A percentile compares a stretch with the other conserved stretches of the same genome.
phyloP scores from a whole-genome alignment of 768 basidiomycete genomes.

The Amanita thiersii region DNA sequence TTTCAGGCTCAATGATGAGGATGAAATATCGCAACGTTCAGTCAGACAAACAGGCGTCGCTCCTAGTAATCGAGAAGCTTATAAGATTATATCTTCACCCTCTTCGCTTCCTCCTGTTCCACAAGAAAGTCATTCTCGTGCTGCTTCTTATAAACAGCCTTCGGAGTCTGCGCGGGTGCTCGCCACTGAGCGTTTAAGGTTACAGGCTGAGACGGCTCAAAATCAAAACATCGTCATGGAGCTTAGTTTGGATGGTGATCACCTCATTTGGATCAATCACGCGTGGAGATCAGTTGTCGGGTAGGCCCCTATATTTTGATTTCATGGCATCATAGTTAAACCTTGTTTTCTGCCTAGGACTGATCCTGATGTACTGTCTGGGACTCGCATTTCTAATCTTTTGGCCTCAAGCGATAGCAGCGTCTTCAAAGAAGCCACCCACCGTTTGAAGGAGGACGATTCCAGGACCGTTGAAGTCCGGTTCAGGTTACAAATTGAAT shows the following conservation, averaged over 20 bases:
- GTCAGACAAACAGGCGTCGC: conserved; percentile 41
- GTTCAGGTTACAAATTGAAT: conserved; percentile 78
- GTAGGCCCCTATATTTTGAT: conserved; percentile 34
- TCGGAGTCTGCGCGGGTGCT: conserved; percentile 76
- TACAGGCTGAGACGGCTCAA: conserved; percentile 92
- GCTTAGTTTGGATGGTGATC: conserved; percentile 87
- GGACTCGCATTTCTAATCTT: conserved; percentile 73
- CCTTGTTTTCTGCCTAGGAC: conserved; percentile 38
- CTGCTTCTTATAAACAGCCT: conserved; percentile 35
- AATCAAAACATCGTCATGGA: conserved; percentile 96
- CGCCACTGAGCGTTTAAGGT: conserved; percentile 78
- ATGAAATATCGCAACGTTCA: conserved; percentile 43
- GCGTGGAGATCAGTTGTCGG: conserved; percentile 91
- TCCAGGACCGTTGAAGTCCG: conserved; percentile 90
- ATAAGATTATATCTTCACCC: conserved; percentile 37
- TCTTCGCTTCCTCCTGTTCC: conserved; percentile 22
- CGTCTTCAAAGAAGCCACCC: conserved; percentile 83
- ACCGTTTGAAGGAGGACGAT: conserved; percentile 81
- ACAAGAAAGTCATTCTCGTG: conserved; percentile 25
- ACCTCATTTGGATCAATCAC: conserved; percentile 93
- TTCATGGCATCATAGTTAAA: neutral
- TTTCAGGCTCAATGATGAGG: conserved; percentile 44
- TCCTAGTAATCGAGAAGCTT: conserved; percentile 52
- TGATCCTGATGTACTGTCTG: conserved; percentile 72
- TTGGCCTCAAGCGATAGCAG: conserved; percentile 73